Conservation (phyloP, 352 stramenopile species). For the Plasmopara muralis region DNA sequence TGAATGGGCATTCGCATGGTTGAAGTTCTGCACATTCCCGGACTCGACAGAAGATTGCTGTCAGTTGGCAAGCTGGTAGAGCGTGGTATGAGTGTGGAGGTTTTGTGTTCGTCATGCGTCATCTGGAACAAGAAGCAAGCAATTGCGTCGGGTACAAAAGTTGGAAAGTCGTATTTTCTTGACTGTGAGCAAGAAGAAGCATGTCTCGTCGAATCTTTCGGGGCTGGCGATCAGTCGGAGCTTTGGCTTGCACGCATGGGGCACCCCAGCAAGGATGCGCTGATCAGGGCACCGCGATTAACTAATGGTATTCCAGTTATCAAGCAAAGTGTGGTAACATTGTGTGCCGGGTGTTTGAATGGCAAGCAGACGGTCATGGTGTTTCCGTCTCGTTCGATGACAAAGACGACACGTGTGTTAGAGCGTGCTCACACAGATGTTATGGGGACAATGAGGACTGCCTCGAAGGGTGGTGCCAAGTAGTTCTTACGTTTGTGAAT, state of each 20-base stretch:
- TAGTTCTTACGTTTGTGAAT: neutral
- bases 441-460: neutral
- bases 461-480: too few species aligned
- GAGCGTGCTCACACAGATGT: neutral
- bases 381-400: neutral
- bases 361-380: neutral
- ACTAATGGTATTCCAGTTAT: neutral
- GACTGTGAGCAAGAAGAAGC: conserved; percentile 14
- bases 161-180: conserved; percentile 12
- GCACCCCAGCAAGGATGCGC: too few species aligned
- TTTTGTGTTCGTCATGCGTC: too few species aligned
- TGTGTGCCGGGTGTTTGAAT: conserved; percentile 2
- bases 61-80: too few species aligned
- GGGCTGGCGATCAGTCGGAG: neutral
- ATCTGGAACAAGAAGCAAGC: neutral
- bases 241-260: neutral
- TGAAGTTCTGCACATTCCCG: too few species aligned
- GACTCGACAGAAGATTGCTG: too few species aligned
- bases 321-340: neutral
- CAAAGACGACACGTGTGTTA: neutral
- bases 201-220: neutral
- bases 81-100: too few species aligned
- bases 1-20: too few species aligned
- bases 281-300: neutral
- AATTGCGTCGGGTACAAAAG: conserved; percentile 6